Evolutionary conservation across 129 eudicot genomes (phyloP).

Genomic region (Pittosporum tobira): DNA sequence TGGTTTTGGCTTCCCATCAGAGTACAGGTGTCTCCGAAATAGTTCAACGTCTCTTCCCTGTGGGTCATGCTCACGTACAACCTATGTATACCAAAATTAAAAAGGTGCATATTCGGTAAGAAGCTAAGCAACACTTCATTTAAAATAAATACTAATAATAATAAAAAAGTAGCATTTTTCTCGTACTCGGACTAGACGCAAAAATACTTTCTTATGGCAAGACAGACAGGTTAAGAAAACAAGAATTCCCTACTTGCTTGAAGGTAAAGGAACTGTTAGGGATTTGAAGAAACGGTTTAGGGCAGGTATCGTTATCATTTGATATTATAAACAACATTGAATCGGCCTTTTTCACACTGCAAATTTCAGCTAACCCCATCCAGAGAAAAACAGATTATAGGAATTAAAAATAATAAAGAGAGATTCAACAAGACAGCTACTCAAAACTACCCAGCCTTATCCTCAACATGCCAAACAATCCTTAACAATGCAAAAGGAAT

Average conservation of each 20-base stretch:
- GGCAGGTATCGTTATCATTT: not conserved
- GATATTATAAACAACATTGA: no score
- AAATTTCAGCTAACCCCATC: no score
- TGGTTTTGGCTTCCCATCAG: conserved; percentile 57
- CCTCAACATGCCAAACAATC: no score
- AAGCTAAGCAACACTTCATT: not conserved
- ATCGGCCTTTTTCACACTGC: no score
- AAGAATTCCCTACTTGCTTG: not conserved
- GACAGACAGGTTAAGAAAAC: not conserved
- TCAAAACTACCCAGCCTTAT: no score
- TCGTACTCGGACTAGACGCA: not conserved
- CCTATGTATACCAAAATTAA: conserved; percentile 24
- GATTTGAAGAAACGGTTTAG: not conserved
- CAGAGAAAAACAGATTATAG: no score
- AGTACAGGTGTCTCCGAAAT: conserved; percentile 63
- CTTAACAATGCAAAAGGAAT: no score
- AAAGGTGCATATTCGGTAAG: not conserved
- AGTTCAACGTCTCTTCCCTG: conserved; percentile 92
- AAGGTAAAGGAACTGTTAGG: not conserved
- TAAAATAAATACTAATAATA: no score
- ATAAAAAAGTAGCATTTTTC: not conserved
- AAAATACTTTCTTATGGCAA: not conserved
- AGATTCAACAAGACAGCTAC: no score
- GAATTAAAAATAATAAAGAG: no score
- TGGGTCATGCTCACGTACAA: conserved; percentile 94